Percentiles rank a stretch among this genome's conserved stretches.
phyloP scores from a whole-genome alignment of 1,284 basidiomycete species.

The Athelia psychrophila region DNA sequence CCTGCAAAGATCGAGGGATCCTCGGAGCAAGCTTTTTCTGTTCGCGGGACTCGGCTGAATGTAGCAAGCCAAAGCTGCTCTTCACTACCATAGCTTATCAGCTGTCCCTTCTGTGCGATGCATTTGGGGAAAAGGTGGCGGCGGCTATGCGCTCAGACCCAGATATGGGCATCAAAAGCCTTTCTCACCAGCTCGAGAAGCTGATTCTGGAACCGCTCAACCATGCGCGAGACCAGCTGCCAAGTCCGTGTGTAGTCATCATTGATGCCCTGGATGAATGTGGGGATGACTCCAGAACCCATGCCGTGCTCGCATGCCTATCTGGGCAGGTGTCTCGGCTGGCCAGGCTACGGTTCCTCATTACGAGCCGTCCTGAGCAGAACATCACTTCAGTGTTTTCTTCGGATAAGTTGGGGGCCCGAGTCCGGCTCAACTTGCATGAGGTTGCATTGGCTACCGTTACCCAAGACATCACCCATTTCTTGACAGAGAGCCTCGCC shows the following conservation, averaged over 20 bases:
- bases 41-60: too few relatives aligned
- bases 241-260: constrained; percentile 8
- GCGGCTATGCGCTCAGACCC: constrained; percentile 5
- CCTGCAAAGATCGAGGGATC: too few relatives aligned
- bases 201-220: constrained; percentile 9
- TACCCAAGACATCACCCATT: constrained; percentile 11
- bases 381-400: constrained; percentile 7
- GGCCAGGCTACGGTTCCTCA: constrained; percentile 10
- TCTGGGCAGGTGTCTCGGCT: constrained; percentile 5
- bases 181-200: constrained; percentile 11
- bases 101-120: constrained; percentile 8
- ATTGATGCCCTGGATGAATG: constrained; percentile 18
- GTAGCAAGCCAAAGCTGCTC: constrained; percentile 9
- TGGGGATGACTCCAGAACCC: neutral
- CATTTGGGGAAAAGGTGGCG: constrained; percentile 8
- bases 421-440: constrained; percentile 8
- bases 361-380: constrained; percentile 13
- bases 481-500: constrained; percentile 3
- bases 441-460: constrained; percentile 14
- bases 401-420: neutral
- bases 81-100: constrained; percentile 12
- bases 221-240: neutral
- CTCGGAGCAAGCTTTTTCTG: too few relatives aligned
- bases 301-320: constrained; percentile 2
- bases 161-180: neutral